These are phyloP conservation scores for Botrytis fabae DNA, from an alignment of 2,329 filamentous ascomycete species.

Conservation along the genomic window DNA sequence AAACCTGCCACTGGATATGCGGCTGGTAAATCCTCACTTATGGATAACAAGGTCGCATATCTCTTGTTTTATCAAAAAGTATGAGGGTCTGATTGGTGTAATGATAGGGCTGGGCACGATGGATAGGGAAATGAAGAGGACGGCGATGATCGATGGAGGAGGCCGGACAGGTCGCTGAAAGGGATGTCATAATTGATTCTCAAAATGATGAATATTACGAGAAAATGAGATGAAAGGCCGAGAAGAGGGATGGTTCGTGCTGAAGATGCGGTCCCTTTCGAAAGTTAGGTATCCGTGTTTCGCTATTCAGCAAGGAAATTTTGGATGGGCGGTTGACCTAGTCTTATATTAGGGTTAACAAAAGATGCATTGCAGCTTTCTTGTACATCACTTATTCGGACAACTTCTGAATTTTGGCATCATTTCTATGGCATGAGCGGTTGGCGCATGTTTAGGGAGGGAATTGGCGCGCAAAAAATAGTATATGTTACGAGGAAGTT, in stretches of 20 bases:
- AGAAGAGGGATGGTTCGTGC: not conserved
- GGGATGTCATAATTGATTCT: not conserved
- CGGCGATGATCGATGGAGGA: not conserved
- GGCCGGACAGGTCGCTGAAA: not conserved
- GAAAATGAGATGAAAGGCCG: conserved; percentile 4
- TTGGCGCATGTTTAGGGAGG: conserved; percentile 12
- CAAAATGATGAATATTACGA: conserved; percentile 6
- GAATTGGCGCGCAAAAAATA: conserved; percentile 8
- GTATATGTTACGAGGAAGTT: conserved; percentile 16
- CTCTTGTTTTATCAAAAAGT: conserved; percentile 83
- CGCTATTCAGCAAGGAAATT: not conserved
- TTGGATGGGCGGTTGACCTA: conserved; percentile 1
- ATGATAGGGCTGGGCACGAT: not conserved
- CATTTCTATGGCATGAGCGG: conserved; percentile 18
- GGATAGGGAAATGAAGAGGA: not conserved
- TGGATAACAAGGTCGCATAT: conserved; percentile 97
- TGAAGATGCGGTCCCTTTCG: conserved; percentile 1
- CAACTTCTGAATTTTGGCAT: conserved; percentile 12
- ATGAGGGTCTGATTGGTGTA: conserved; percentile 26
- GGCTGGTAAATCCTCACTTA: conserved; percentile 54
- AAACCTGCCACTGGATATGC: conserved; percentile 48
- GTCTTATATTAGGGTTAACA: conserved; percentile 5
- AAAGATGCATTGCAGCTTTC: conserved; percentile 2
- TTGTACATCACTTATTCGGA: conserved; percentile 17
- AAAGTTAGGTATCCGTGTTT: not conserved